Evolutionary conservation across 768 basidiomycete species (phyloP).

Genomic region (Boletus barrowsii): DNA sequence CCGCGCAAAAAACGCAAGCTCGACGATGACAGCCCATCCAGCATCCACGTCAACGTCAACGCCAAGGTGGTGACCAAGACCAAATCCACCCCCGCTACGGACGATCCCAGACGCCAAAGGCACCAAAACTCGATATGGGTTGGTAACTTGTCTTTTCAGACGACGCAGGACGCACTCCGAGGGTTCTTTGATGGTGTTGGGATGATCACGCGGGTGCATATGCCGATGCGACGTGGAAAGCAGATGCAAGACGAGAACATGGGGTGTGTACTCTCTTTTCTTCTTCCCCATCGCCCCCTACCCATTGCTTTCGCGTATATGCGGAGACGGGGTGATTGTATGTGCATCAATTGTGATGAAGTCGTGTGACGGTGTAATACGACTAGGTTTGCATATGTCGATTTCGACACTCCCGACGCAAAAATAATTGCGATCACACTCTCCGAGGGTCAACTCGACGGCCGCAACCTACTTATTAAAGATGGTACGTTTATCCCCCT

Average conservation of each 20-base stretch:
- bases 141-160: conserved; percentile 91
- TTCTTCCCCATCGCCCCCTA: not conserved
- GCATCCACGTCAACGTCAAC: not conserved
- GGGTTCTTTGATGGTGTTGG: conserved; percentile 69
- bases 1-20: conserved; percentile 48
- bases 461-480: conserved; percentile 89
- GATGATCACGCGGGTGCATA: conserved; percentile 76
- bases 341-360: not conserved
- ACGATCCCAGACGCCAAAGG: conserved; percentile 35
- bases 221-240: conserved; percentile 73
- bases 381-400: conserved; percentile 91
- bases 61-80: not conserved
- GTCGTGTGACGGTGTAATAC: conserved; percentile 5
- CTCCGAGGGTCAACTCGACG: conserved; percentile 80
- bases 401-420: conserved; percentile 77
- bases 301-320: too few relatives aligned
- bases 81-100: not conserved
- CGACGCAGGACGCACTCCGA: conserved; percentile 68
- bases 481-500: conserved; percentile 52
- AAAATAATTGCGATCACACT: conserved; percentile 73
- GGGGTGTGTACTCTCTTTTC: conserved; percentile 51
- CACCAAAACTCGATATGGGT: conserved; percentile 93
- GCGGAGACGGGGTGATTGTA: too few relatives aligned
- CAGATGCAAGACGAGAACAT: conserved; percentile 64
- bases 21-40: conserved; percentile 16